Evolutionary conservation across 495 filamentous ascomycete genomes (phyloP), one percentile per base, ranked within the genome.

Genomic region (Xylaria castorea): DNA sequence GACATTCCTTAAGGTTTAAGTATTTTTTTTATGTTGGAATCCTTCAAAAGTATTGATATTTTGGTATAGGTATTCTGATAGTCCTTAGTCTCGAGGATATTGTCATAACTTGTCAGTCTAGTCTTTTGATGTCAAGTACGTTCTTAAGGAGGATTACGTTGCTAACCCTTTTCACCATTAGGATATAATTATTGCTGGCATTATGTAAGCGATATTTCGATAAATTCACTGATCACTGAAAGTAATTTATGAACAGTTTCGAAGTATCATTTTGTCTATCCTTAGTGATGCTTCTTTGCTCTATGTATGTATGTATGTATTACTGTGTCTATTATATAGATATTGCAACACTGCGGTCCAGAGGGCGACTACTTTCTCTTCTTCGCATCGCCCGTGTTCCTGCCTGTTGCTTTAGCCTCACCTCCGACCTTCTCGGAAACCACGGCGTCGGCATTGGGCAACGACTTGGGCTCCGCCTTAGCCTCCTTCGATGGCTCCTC

Each of bases 401-500:
- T 80, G 9, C 84, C 84, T n/a, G 77, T 85, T 0, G 82, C 77
- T 73, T 84, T 83, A 16, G 76, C 79, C 20, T 66, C 62, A 1
- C 50, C 75, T 25, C 58, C 75, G n/a, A 78, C 48, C 66, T 73
- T 73, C 30, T 76, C 71, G 22, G 71, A 73, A 5, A 74, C 75
- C 16, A 68, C 68, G 11, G 63, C 70, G 42, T 76, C 77, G 32
- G 36, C 68, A n/a, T 79, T 66, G 5, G 71, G 73, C 69, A 77
- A 51, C 8, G 77, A 53, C 68, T 76, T 77, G 12, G 73, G 64
- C 53, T 77, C 72, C 20, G 72, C 57, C 61, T 79, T 77, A 27
- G 48, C 60, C 32, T 71, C 69, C n/a, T 44, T 51, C 58, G 36
- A 30, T 55, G 89, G 87, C 36, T 89, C 85, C 55, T 90, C 92